Conservation (phyloP, 495 filamentous ascomycete genomes). For the Filosporella fistucella region DNA sequence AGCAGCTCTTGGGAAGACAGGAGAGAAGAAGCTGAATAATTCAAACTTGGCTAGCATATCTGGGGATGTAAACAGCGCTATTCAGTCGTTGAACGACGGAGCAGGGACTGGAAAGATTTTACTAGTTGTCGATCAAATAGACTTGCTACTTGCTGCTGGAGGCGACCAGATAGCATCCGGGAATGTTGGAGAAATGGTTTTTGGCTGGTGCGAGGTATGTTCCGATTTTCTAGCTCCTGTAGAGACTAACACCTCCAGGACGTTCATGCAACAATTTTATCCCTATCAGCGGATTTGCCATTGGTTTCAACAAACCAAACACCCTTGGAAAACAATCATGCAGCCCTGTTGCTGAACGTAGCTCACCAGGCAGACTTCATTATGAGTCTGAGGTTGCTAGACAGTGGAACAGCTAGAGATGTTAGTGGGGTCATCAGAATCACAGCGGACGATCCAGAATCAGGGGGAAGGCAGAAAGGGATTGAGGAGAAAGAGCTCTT, state of each 20-base stretch:
- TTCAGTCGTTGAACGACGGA: conserved; percentile 24
- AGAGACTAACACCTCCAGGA: conserved; percentile 13
- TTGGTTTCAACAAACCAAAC: conserved; percentile 54
- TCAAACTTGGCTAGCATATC: conserved; percentile 21
- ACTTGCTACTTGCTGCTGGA: conserved; percentile 48
- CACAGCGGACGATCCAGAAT: conserved; percentile 44
- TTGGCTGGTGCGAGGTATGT: conserved; percentile 50
- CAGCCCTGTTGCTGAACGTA: conserved; percentile 60
- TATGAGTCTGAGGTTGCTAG: conserved; percentile 67
- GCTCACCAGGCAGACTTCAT: conserved; percentile 70
- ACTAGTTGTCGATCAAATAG: conserved; percentile 51
- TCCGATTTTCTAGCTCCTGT: background rate
- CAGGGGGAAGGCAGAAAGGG: conserved; percentile 15
- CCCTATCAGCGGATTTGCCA: conserved; percentile 64
- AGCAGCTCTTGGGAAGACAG: conserved; percentile 19
- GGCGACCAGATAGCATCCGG: conserved; percentile 22
- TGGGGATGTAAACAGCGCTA: conserved; percentile 25
- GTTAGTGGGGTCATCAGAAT: conserved; percentile 86
- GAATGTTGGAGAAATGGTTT: conserved; percentile 36
- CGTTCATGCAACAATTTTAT: conserved; percentile 49
- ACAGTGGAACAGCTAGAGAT: conserved; percentile 83
- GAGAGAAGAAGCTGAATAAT: conserved; percentile 5
- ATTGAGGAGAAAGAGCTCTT: conserved; percentile 66
- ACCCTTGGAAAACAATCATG: conserved; percentile 65
- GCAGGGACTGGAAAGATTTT: conserved; percentile 29